Evolutionary conservation across 331 rosid genomes (phyloP).

Genomic region (Saraca asoca): DNA sequence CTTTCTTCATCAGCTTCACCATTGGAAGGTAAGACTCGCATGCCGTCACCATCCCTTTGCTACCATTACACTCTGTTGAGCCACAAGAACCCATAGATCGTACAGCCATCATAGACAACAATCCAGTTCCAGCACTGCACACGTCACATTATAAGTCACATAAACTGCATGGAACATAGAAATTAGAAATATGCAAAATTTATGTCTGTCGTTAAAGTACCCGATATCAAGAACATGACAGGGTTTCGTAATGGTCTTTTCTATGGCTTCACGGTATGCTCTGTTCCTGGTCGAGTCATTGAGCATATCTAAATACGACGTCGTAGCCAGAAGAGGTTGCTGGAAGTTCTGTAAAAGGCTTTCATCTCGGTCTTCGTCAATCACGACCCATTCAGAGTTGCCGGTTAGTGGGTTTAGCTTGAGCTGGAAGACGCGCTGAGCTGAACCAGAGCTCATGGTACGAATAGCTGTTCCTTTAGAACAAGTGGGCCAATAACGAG

Average conservation of each 20-base stretch:
- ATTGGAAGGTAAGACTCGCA: slow-evolving; percentile 98
- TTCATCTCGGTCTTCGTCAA: slow-evolving; percentile 60
- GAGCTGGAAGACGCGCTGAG: slow-evolving; percentile 75
- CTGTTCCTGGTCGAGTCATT: slow-evolving; percentile 74
- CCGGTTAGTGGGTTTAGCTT: slow-evolving; percentile 81
- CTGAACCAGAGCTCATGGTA: slow-evolving; percentile 58
- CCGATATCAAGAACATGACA: slow-evolving; percentile 89
- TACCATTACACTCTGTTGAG: slow-evolving; percentile 34
- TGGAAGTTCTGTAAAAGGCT: slow-evolving; percentile 32
- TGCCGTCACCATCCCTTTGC: slow-evolving; percentile 63
- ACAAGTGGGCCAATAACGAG: slow-evolving; percentile 4
- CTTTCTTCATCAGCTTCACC: slow-evolving; percentile 89
- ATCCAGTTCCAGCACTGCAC: slow-evolving; percentile 89
- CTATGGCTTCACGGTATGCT: slow-evolving; percentile 75
- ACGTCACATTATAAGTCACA: background rate
- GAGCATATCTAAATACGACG: slow-evolving; percentile 94
- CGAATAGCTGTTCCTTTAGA: slow-evolving; percentile 35
- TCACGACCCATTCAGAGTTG: slow-evolving; percentile 87
- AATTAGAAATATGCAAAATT: background rate
- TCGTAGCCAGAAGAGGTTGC: slow-evolving; percentile 62
- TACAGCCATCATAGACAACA: slow-evolving; percentile 94
- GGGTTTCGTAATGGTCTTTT: slow-evolving; percentile 63
- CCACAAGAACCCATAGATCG: slow-evolving; percentile 61
- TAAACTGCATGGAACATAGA: background rate
- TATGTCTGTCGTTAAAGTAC: slow-evolving; percentile 34